These are phyloP conservation scores for Bretziella fagacearum DNA, from an alignment of 2,329 filamentous ascomycete species.

Conservation along the genomic window DNA sequence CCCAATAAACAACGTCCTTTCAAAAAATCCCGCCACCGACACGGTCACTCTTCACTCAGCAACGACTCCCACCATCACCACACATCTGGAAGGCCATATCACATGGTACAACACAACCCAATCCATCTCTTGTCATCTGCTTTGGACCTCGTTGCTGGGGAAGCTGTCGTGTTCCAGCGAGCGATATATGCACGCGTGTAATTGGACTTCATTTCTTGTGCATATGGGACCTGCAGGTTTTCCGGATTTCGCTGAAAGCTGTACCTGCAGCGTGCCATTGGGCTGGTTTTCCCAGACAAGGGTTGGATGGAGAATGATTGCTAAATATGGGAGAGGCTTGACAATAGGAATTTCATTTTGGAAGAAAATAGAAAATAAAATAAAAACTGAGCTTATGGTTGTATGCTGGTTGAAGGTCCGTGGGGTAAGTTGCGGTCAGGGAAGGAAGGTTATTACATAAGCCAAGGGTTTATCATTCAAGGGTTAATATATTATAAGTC, in stretches of 20 bases:
- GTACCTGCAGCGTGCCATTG: conserved; percentile 2
- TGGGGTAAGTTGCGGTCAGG: conserved; percentile 4
- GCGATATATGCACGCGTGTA: background rate
- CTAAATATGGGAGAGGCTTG: background rate
- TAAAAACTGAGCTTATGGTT: no score
- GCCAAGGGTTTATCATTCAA: background rate
- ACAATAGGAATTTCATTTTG: background rate
- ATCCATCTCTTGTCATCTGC: background rate
- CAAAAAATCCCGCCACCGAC: conserved; percentile 1
- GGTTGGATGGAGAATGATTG: background rate
- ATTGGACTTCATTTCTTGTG: conserved; percentile 3
- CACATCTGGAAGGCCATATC: background rate
- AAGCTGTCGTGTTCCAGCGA: background rate
- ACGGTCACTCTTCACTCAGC: no score
- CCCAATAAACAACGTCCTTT: no score
- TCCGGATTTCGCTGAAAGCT: background rate
- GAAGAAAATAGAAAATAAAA: background rate
- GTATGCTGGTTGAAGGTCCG: background rate
- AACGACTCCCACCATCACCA: background rate
- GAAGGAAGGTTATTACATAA: background rate
- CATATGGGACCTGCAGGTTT: background rate
- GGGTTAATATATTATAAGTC: no score
- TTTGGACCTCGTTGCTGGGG: background rate
- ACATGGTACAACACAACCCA: background rate
- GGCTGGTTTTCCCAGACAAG: background rate